phyloP scores from a whole-genome alignment of 257 asterid genomes.

The Fraxinus americana region DNA sequence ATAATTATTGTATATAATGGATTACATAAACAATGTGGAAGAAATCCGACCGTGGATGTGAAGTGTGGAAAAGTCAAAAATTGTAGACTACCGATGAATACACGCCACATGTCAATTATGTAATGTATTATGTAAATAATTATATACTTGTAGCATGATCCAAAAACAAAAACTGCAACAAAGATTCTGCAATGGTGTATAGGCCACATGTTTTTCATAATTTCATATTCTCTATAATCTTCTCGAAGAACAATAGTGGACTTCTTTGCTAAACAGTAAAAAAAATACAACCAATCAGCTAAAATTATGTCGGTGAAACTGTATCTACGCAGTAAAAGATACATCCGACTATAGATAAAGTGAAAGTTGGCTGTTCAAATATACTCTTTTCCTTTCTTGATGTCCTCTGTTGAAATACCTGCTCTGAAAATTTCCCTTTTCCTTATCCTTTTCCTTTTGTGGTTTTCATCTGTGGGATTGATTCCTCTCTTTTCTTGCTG shows the following conservation, averaged over 20 bases:
- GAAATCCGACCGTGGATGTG: no score
- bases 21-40: no score
- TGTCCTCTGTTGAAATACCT: constrained; percentile 39
- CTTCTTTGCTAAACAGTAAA: constrained; percentile 1
- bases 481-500: constrained; percentile 35
- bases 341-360: constrained; percentile 22
- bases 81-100: no score
- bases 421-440: constrained; percentile 24
- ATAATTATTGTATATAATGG: no score
- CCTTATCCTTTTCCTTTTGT: constrained; percentile 33
- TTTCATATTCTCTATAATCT: background rate
- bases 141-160: no score
- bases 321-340: constrained; percentile 13
- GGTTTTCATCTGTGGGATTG: constrained; percentile 34
- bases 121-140: no score
- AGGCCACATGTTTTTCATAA: constrained; percentile 15
- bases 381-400: constrained; percentile 28
- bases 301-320: constrained; percentile 40
- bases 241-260: constrained; percentile 9
- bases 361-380: constrained; percentile 21
- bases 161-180: background rate
- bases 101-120: no score
- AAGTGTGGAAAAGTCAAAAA: no score
- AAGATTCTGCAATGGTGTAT: constrained; percentile 18
- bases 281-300: background rate